Percentiles rank a stretch among this genome's conserved stretches.
Evolutionary conservation across 805 yeast genomes (phyloP).

Genomic region (Starmerella riodocensis): DNA sequence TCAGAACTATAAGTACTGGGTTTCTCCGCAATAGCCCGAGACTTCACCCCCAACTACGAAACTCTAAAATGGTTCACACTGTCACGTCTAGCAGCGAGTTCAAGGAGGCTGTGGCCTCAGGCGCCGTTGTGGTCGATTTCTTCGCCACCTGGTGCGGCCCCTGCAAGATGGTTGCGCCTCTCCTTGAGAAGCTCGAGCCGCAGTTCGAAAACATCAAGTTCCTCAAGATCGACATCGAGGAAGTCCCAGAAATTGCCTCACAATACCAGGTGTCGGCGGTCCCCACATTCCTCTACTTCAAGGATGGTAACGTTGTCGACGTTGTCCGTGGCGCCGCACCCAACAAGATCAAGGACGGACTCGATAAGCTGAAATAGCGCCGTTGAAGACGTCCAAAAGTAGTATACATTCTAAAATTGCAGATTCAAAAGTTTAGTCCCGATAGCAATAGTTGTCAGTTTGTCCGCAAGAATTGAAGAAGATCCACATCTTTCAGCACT

Average conservation of each 20-base stretch:
- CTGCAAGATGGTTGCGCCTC: conserved; percentile 92
- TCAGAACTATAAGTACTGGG: conserved; percentile 5
- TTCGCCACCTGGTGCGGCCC: conserved; percentile 99
- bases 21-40: neutral
- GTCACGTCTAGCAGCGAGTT: conserved; percentile 46
- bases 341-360: conserved; percentile 37
- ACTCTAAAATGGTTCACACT: conserved; percentile 40
- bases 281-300: conserved; percentile 65
- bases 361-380: conserved; percentile 38
- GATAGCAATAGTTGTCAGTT: too few species aligned
- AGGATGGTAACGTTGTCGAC: conserved; percentile 65
- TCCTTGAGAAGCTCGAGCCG: conserved; percentile 50
- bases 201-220: conserved; percentile 56
- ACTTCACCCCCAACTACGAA: neutral
- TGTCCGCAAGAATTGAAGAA: too few species aligned
- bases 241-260: conserved; percentile 59
- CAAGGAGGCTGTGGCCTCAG: conserved; percentile 49
- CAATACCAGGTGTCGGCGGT: conserved; percentile 51
- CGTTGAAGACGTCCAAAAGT: too few species aligned
- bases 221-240: conserved; percentile 86
- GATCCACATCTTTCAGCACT: too few species aligned
- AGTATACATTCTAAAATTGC: too few species aligned
- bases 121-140: conserved; percentile 85
- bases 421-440: too few species aligned
- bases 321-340: conserved; percentile 87